Percentiles rank a stretch among this genome's conserved stretches.
phyloP scores from a whole-genome alignment of 129 eudicot species.

The Flaveria trinervia region DNA sequence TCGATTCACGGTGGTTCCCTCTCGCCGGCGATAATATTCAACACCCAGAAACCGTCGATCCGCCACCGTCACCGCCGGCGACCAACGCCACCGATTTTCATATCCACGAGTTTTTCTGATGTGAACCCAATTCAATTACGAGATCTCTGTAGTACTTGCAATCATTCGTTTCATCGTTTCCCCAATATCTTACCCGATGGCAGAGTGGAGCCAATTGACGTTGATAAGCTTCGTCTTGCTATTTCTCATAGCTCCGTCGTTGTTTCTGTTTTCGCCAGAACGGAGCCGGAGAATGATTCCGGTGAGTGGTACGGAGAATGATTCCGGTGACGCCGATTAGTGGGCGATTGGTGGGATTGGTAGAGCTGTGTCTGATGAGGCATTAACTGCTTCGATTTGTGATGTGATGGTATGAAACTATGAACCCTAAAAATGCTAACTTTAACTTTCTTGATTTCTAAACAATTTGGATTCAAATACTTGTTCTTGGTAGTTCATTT shows the following conservation, averaged over 20 bases:
- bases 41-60: slow-evolving; percentile 27
- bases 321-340: slow-evolving; percentile 63
- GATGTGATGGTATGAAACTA: slow-evolving; percentile 76
- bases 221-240: slow-evolving; percentile 57
- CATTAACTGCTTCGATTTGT: slow-evolving; percentile 78
- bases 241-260: slow-evolving; percentile 65
- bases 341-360: slow-evolving; percentile 82
- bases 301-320: slow-evolving; percentile 57
- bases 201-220: slow-evolving; percentile 49
- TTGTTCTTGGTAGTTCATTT: background rate
- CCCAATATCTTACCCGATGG: slow-evolving; percentile 49
- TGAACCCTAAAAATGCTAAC: background rate
- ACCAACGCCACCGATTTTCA: slow-evolving; percentile 52
- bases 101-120: slow-evolving; percentile 63
- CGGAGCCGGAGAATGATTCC: slow-evolving; percentile 25
- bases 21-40: slow-evolving; percentile 38
- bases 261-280: slow-evolving; percentile 58
- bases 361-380: slow-evolving; percentile 73
- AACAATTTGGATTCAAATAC: background rate
- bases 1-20: slow-evolving; percentile 45
- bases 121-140: slow-evolving; percentile 48
- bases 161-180: slow-evolving; percentile 80
- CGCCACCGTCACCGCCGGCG: slow-evolving; percentile 33
- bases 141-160: slow-evolving; percentile 65
- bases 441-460: slow-evolving; percentile 1